A percentile compares a stretch with the other conserved stretches of the same genome.
Conservation (phyloP, 345 rosid species). For the Erysimum cheiranthoides region DNA sequence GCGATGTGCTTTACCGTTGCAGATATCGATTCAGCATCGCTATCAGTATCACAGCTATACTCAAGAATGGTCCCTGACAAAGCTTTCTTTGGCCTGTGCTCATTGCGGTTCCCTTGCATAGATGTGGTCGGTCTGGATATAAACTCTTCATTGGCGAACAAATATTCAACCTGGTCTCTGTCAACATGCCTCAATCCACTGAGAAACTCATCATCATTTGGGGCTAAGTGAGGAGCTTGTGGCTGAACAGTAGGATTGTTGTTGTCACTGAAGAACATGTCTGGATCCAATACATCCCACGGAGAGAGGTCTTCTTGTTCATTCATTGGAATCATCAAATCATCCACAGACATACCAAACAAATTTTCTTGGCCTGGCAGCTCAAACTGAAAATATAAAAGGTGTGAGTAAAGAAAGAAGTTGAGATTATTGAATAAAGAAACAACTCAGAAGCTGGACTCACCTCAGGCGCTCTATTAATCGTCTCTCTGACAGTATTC, state of each 20-base stretch:
- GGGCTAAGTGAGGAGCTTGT: background rate
- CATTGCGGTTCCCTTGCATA: constrained; percentile 7
- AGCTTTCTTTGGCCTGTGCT: constrained; percentile 19
- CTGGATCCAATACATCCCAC: background rate
- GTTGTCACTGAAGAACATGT: background rate
- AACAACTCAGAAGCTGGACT: background rate
- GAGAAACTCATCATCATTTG: constrained; percentile 11
- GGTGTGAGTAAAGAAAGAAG: background rate
- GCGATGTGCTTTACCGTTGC: constrained; percentile 6
- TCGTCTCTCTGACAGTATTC: background rate
- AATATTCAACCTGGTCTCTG: background rate
- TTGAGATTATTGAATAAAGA: background rate
- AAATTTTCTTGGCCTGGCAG: background rate
- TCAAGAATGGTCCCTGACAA: constrained; percentile 16
- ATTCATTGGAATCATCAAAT: background rate
- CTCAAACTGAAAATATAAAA: constrained; percentile 16
- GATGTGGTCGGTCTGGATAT: background rate
- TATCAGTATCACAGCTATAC: background rate
- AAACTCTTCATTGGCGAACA: background rate
- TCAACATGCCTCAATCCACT: background rate
- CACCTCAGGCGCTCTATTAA: constrained; percentile 2
- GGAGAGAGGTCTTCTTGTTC: background rate
- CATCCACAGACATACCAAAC: background rate
- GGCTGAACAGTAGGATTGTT: background rate
- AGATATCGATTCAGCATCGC: constrained; percentile 11